A percentile compares a stretch with the other conserved stretches of the same genome.
phyloP scores from a whole-genome alignment of 2,329 filamentous ascomycete species.

The Fusarium pseudonygamai region DNA sequence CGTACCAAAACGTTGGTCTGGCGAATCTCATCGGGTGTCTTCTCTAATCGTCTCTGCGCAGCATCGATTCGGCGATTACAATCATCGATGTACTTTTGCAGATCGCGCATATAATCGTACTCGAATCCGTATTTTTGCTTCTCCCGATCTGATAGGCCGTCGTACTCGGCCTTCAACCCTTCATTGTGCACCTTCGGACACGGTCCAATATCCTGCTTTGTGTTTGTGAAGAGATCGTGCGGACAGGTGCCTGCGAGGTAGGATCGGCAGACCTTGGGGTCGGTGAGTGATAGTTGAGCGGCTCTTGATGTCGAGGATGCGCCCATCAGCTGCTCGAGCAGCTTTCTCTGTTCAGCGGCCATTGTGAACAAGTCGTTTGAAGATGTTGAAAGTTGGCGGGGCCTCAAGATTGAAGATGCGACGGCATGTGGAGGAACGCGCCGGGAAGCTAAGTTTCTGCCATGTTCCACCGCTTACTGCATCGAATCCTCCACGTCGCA shows the following conservation, averaged over 20 bases:
- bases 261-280: conserved; percentile 93
- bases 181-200: conserved; percentile 92
- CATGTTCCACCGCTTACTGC: conserved; percentile 35
- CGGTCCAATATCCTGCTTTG: conserved; percentile 92
- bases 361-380: conserved; percentile 49
- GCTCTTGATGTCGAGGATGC: conserved; percentile 76
- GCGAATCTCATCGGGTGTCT: conserved; percentile 96
- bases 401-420: conserved; percentile 31
- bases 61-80: conserved; percentile 94
- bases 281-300: conserved; percentile 85
- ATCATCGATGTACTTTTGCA: conserved; percentile 96
- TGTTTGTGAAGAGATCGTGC: conserved; percentile 99
- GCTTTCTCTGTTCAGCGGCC: conserved; percentile 97
- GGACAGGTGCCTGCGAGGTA: conserved; percentile 95
- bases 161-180: conserved; percentile 88
- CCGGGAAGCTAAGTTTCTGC: conserved; percentile 39
- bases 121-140: conserved; percentile 88
- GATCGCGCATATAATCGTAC: conserved; percentile 94
- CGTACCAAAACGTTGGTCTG: conserved; percentile 86
- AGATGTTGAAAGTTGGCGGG: conserved; percentile 33
- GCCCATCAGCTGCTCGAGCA: conserved; percentile 97
- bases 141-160: conserved; percentile 74
- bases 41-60: conserved; percentile 90
- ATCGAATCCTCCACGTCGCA: conserved; percentile 41
- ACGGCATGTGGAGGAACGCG: conserved; percentile 42